Evolutionary conservation across 129 eudicot genomes (phyloP), one percentile per base, ranked within the genome.

Genomic region (Helianthus tuberosus): DNA sequence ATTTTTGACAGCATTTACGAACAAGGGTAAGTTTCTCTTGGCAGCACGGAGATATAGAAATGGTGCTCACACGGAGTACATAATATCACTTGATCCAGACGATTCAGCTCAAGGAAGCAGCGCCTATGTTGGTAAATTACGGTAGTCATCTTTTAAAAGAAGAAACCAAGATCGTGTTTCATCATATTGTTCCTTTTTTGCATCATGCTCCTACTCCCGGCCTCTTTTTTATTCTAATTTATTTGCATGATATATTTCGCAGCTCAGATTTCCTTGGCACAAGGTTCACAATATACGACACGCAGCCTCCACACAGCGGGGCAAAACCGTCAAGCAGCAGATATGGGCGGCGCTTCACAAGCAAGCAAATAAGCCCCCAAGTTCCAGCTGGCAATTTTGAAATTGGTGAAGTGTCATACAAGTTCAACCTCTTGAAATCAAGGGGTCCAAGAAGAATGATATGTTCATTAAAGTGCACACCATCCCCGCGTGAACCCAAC

Each of bases 251-350:
- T 49, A 23, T 44, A 20, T 15, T 64, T 12, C 49, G 72, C 87
- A 92, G 97, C 68, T 92, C 97, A 36, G 96, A 92, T 74, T 92
- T 92, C 74, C 97, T 92, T 35, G 97, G 97, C 17, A 92, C 96
- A 43, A 92, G 86, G 47, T 92, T 89, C 74, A 89, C 80, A 62
- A 86, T 92, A 65, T 92, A 81, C 25, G 97, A 92, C 74, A 85
- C 96, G 75, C 87, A 83, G 66, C 89, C 97, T 8, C 97, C 97
- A 47, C 83, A 89, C 85, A 66, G 64, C 32, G 88, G 91, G 3
- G 97, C 96, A 44, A 92, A 86, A 68, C 91, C 89, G 14, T 83
- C 96, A 0, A 86, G 88, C 79, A 82, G 84, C 73, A 80, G 85
- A 69, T 76, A 86, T 23, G 75, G 85, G 14, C 89, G 97, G 8